Conservation (phyloP, 805 yeast species). For the Metschnikowia cerradonensis region DNA sequence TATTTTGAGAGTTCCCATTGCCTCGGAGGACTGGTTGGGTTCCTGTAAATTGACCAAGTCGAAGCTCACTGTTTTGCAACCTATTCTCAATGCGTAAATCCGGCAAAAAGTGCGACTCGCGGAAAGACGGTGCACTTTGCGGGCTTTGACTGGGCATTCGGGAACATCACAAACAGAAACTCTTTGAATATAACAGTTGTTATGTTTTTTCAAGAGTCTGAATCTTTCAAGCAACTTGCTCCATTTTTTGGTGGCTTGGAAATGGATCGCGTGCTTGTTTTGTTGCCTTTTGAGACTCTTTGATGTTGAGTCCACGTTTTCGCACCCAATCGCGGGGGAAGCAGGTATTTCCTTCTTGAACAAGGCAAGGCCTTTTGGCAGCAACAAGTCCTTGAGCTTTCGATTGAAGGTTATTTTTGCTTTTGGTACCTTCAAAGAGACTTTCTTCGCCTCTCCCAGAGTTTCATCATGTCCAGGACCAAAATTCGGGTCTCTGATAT, state of each 20-base stretch:
- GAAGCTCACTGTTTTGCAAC: background rate
- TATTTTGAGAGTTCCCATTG: background rate
- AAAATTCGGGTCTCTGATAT: background rate
- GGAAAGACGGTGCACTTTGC: background rate
- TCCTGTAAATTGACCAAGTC: background rate
- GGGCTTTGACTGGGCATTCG: background rate
- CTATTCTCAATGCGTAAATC: background rate
- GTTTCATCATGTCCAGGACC: background rate
- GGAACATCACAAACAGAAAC: background rate
- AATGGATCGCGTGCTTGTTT: background rate
- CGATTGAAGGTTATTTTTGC: background rate
- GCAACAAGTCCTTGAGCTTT: background rate
- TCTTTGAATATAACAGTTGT: background rate
- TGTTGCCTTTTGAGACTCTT: background rate
- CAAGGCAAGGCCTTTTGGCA: background rate
- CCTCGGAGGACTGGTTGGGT: background rate
- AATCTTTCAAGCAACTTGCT: background rate
- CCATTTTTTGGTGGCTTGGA: background rate
- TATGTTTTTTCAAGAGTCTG: background rate
- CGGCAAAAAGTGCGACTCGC: background rate
- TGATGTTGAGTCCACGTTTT: background rate
- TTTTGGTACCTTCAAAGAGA: background rate
- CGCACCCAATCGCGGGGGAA: background rate
- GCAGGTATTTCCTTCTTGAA: background rate
- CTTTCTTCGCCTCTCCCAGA: background rate